Evolutionary conservation across 2,329 filamentous ascomycete species (phyloP).

Genomic region (Diplodia seriata): DNA sequence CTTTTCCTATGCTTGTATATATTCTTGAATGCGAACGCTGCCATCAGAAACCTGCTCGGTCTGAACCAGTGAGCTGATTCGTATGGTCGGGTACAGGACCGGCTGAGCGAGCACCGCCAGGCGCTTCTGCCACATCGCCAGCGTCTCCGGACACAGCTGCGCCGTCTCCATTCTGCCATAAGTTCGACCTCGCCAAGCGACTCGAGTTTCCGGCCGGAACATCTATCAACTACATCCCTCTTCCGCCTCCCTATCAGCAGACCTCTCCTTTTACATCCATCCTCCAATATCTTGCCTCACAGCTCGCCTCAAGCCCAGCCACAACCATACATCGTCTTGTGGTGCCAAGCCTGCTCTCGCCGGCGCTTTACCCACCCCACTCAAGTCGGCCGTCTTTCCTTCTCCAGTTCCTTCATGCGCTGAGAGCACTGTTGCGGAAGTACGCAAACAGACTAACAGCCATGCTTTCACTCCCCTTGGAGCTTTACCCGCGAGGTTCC

Average conservation of each 20-base stretch:
- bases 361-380: slow-evolving; percentile 77
- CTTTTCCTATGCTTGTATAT: slow-evolving; percentile 31
- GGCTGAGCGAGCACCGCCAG: slow-evolving; percentile 20
- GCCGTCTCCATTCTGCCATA: slow-evolving; percentile 55
- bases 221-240: slow-evolving; percentile 59
- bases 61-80: slow-evolving; percentile 34
- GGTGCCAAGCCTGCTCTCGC: slow-evolving; percentile 84
- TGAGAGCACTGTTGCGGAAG: slow-evolving; percentile 76
- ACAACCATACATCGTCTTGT: slow-evolving; percentile 78
- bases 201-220: slow-evolving; percentile 51
- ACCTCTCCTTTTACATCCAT: slow-evolving; percentile 65
- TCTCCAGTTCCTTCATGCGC: slow-evolving; percentile 79
- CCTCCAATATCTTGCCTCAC: slow-evolving; percentile 65
- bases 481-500: slow-evolving; percentile 76
- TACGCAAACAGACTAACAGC: slow-evolving; percentile 71
- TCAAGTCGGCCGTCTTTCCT: slow-evolving; percentile 74
- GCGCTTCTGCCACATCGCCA: slow-evolving; percentile 5
- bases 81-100: slow-evolving; percentile 20
- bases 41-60: not conserved
- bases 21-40: slow-evolving; percentile 24
- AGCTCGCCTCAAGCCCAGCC: slow-evolving; percentile 58
- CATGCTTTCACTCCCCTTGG: slow-evolving; percentile 78
- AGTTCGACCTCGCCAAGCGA: slow-evolving; percentile 61
- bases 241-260: slow-evolving; percentile 67
- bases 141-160: slow-evolving; percentile 36